These are phyloP conservation scores for Blastobotrys parvus DNA, from an alignment of 805 yeast genomes.

Conservation along the genomic window DNA sequence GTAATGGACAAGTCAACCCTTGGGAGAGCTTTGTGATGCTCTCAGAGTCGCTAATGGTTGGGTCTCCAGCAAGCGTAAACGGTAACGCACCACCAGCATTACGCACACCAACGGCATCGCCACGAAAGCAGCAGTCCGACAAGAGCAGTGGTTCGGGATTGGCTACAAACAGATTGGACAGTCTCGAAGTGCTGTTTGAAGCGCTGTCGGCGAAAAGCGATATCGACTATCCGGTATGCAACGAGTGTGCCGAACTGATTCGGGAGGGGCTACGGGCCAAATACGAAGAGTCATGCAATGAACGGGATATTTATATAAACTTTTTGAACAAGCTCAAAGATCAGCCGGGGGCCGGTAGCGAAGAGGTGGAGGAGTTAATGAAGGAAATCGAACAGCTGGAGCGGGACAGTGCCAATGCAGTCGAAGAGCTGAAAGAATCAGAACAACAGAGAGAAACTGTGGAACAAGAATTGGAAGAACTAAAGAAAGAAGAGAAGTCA, in stretches of 20 bases:
- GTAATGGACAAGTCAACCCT: constrained; percentile 3
- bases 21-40: constrained; percentile 16
- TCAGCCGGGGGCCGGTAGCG: constrained; percentile 39
- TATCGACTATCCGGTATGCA: constrained; percentile 80
- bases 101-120: constrained; percentile 17
- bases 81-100: constrained; percentile 23
- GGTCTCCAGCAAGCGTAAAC: constrained; percentile 27
- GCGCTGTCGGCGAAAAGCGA: constrained; percentile 64
- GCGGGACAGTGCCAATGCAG: constrained; percentile 27
- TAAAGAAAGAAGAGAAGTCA: constrained; percentile 29
- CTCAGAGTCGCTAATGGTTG: constrained; percentile 25
- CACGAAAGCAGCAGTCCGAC: background rate
- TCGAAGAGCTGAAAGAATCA: constrained; percentile 30
- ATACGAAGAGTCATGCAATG: constrained; percentile 65
- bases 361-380: constrained; percentile 39
- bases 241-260: constrained; percentile 68
- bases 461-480: constrained; percentile 38
- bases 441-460: constrained; percentile 29
- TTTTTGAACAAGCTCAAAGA: constrained; percentile 63
- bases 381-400: constrained; percentile 41
- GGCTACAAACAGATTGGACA: constrained; percentile 23
- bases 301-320: constrained; percentile 67
- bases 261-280: constrained; percentile 56
- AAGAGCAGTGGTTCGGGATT: background rate
- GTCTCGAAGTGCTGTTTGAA: constrained; percentile 60